Conservation (phyloP, 805 yeast species). For the Candida ortonii region DNA sequence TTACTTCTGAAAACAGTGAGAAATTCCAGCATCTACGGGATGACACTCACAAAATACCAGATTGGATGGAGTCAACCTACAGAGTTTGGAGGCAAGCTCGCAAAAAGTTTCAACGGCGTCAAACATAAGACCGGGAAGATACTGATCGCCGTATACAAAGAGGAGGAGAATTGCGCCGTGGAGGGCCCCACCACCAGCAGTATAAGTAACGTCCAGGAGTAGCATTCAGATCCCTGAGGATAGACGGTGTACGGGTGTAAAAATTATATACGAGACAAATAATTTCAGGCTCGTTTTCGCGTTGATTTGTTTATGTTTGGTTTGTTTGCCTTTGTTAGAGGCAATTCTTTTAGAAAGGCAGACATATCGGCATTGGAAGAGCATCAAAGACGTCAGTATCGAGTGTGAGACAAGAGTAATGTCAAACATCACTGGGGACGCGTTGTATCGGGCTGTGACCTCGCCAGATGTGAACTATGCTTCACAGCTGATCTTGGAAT, state of each 20-base stretch:
- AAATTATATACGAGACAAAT: no score
- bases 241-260: no score
- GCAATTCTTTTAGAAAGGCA: no score
- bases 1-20: constrained; percentile 44
- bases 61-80: constrained; percentile 76
- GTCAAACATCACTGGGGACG: constrained; percentile 24
- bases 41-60: constrained; percentile 38
- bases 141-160: constrained; percentile 49
- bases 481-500: constrained; percentile 29
- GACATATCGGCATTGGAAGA: no score
- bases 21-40: constrained; percentile 48
- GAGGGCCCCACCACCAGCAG: no score
- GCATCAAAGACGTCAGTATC: no score
- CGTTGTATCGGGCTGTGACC: constrained; percentile 25
- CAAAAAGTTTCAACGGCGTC: constrained; percentile 53
- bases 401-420: no score
- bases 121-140: constrained; percentile 50
- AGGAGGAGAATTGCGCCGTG: constrained; percentile 14
- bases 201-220: no score
- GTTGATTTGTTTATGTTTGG: no score
- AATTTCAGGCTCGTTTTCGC: no score
- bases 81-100: constrained; percentile 58
- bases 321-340: no score
- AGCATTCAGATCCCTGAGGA: no score
- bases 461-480: constrained; percentile 19